Evolutionary conservation across 805 yeast genomes (phyloP), one percentile per base, ranked within the genome.

Genomic region (Diddensiella caesifluorescens): DNA sequence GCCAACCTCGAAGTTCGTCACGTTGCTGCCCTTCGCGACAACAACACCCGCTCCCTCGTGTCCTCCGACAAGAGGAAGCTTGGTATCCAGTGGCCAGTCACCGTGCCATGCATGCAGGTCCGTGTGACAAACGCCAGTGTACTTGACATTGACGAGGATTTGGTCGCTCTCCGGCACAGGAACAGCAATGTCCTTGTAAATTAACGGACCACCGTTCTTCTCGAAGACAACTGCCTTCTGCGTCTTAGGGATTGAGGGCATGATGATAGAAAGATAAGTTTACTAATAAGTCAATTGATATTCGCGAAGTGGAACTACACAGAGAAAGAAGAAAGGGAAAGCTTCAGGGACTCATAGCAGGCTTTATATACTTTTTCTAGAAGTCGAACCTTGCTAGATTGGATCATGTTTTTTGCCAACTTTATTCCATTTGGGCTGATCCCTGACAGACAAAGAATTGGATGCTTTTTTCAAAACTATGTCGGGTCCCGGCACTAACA

Each of bases 101-200:
- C 95, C 95, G 62, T 83, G 77, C 89, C 92, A 84, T 42, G 94
- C 95, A 70, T 87, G 95, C 63, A 87, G 75, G 61, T 86, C 95
- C 27, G 95, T 85, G 73, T 88, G 95, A 68, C 95, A 86, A 44
- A 86, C 95, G 67, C 95, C 95, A 21, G 95, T 78, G 73, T 80
- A 86, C 68, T 78, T 79, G 65, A 87, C 79, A 64, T 87, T 79
- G 67, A 87, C 71, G 62, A 87, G 73, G 53, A 86, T 71, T 67
- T 86, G 89, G 60, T 79, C 80, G 46, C 85, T 68, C 60, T 75
- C 80, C 56, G 95, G 95, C 37, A 62, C 65, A 56, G 95, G 94
- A 44, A 85, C 90, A 41, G 89, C 83, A 49, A 84, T 76, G 55
- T 84, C 88, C 60, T 74, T 74, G 73, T 79, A 80, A 48, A 66